These are phyloP conservation scores for slime mould (Dictyostelium discoideum) DNA, from an alignment of 78 protist genomes.

Conservation along the genomic window DNA sequence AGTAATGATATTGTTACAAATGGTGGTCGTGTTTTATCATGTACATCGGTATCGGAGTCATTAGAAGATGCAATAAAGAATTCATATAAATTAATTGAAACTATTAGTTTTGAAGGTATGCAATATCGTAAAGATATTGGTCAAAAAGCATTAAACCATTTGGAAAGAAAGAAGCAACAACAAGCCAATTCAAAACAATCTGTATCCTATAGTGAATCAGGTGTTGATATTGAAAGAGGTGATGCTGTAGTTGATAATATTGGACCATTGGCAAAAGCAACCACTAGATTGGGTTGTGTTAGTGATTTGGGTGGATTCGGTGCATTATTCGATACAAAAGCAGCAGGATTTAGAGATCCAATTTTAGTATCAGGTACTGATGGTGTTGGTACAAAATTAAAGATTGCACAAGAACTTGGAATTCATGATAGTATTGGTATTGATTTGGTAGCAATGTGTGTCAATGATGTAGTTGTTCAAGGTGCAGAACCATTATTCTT, in stretches of 20 bases:
- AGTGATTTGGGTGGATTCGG: conserved; percentile 94
- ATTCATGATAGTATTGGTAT: conserved; percentile 86
- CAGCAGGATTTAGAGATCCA: conserved; percentile 90
- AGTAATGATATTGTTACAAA: conserved; percentile 58
- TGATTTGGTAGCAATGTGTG: conserved; percentile 95
- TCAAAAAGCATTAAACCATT: conserved; percentile 24
- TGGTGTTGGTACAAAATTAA: conserved; percentile 95
- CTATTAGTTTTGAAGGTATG: conserved; percentile 78
- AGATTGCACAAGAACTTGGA: conserved; percentile 85
- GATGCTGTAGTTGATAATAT: conserved; percentile 87
- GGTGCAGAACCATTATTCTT: conserved; percentile 96
- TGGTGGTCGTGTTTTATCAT: conserved; percentile 92
- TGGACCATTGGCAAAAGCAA: conserved; percentile 82
- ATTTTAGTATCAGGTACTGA: conserved; percentile 92
- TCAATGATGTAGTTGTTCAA: conserved; percentile 91
- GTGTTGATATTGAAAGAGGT: conserved; percentile 92
- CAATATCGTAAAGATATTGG: conserved; percentile 86
- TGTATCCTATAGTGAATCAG: conserved; percentile 86
- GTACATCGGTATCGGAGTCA: not conserved
- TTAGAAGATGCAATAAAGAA: conserved; percentile 66
- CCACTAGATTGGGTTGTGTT: conserved; percentile 85
- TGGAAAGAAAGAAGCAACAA: not conserved
- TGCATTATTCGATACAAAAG: conserved; percentile 88
- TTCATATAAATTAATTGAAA: conserved; percentile 49
- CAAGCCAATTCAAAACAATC: not conserved